Conservation (phyloP, 108 stramenopile species). For the Skeletonema tropicum region DNA sequence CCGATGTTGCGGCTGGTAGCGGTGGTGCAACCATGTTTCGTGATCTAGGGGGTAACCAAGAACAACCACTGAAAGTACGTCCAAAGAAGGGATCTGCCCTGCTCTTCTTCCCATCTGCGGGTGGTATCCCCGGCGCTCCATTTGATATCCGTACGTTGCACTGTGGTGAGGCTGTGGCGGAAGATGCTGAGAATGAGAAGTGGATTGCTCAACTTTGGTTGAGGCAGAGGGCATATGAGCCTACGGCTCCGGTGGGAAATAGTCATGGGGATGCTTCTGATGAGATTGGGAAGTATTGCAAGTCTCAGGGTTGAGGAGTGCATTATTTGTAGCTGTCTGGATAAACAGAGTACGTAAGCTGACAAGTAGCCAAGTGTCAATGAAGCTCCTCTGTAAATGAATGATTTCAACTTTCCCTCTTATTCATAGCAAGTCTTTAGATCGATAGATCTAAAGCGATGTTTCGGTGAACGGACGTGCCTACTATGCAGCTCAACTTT, state of each 20-base stretch:
- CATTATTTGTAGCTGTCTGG: background rate
- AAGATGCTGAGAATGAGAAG: constrained; percentile 58
- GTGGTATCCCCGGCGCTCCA: constrained; percentile 71
- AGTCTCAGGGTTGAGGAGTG: constrained; percentile 6
- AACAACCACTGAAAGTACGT: constrained; percentile 56
- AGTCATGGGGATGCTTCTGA: constrained; percentile 51
- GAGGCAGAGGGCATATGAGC: constrained; percentile 55
- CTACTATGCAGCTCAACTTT: no score
- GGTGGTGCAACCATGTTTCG: constrained; percentile 88
- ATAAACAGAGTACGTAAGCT: background rate
- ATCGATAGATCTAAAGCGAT: no score
- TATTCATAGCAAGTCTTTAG: no score
- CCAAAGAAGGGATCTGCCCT: constrained; percentile 82
- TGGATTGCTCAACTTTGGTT: constrained; percentile 89
- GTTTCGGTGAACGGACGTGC: no score
- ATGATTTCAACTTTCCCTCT: no score
- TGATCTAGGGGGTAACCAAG: constrained; percentile 49
- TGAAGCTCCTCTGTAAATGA: no score
- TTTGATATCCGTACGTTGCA: constrained; percentile 85
- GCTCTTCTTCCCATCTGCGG: constrained; percentile 86
- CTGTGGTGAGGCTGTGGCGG: constrained; percentile 73
- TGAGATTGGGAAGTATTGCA: constrained; percentile 62
- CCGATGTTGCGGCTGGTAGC: constrained; percentile 52
- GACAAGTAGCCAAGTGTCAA: no score
- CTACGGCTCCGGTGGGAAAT: constrained; percentile 75